Evolutionary conservation across 1,284 basidiomycete species (phyloP).

Genomic region (Puccinia triticina): DNA sequence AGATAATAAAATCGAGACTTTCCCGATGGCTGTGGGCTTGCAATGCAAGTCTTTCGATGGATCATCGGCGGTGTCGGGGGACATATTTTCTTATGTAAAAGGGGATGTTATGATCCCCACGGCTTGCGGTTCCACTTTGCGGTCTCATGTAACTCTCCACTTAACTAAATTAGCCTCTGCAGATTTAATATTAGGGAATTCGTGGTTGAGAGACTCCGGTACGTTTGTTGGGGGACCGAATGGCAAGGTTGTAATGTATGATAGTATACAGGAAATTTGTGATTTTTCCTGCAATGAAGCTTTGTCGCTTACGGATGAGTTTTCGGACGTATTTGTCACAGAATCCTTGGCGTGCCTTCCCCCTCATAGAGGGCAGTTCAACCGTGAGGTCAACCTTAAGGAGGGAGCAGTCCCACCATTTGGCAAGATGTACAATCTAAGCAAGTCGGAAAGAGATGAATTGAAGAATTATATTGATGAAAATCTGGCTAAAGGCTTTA

Average conservation of each 20-base stretch:
- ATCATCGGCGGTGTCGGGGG: no score
- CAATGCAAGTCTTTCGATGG: no score
- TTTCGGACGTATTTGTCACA: no score
- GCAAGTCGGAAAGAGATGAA: not conserved
- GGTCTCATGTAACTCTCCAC: not conserved
- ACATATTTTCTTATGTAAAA: no score
- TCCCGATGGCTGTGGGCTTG: no score
- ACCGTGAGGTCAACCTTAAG: not conserved
- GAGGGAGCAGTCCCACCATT: not conserved
- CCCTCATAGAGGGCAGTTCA: no score
- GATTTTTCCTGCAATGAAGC: not conserved
- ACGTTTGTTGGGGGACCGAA: not conserved
- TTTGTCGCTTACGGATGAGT: not conserved
- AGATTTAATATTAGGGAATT: slow-evolving; percentile 11
- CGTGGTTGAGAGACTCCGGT: not conserved
- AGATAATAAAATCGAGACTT: no score
- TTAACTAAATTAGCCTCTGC: not conserved
- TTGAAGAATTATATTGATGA: not conserved
- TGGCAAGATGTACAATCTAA: slow-evolving; percentile 7
- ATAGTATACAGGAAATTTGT: not conserved
- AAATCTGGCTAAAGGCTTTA: no score
- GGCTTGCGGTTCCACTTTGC: no score
- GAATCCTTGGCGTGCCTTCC: not conserved
- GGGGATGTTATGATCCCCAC: no score
- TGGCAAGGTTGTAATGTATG: not conserved